Evolutionary conservation across 805 yeast species (phyloP), one percentile per base, ranked within the genome.

Genomic region (Diddensiella transvaalensis): DNA sequence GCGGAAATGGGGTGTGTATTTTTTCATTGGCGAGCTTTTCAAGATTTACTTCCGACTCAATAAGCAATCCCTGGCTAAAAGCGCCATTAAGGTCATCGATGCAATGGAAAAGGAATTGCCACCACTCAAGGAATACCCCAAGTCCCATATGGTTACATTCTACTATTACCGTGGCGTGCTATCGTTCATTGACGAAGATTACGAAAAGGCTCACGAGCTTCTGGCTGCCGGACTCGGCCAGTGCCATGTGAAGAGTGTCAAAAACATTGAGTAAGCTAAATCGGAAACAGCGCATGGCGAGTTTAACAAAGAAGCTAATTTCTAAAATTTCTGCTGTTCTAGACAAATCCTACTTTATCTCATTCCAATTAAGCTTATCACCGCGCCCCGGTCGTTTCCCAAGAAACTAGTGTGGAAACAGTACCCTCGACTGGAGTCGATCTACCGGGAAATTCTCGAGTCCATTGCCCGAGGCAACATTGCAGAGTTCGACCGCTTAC

Each of bases 41-140:
- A 79, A 78, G 56, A 73, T 85, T 21, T 88, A 87, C 65, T 80
- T 82, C 69, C 73, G 73, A 56, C 68, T 87, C 54, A 73, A 76
- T 40, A 85, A 85, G 59, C 70, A 77, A 35, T 88, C 87, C 56
- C 74, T 87, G 62, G 88, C 91, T 29, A 80, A 80, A 56, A 83
- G 85, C 44, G 73, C 87, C 52, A 82, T 85, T 50, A 82, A 81
- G 61, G 95, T 86, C 0, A 66, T 87, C 29, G 72, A 71, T 24
- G 77, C 83, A 11, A 74, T 81, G 40, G 41, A 60, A 2, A 64
- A 65, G 22, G 77, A 77, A 41, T 65, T 85, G 40, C 91, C 91
- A 0, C 59, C 69, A 4, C 56, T 79, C 36, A 59, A 67, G 3
- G 41, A 57, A 10, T 72, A 70, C 13, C 75, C 76, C n/a, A 73